Evolutionary conservation across 1,284 basidiomycete genomes (phyloP), one percentile per base, ranked within the genome.

Genomic region (Hymenochaete sp.): DNA sequence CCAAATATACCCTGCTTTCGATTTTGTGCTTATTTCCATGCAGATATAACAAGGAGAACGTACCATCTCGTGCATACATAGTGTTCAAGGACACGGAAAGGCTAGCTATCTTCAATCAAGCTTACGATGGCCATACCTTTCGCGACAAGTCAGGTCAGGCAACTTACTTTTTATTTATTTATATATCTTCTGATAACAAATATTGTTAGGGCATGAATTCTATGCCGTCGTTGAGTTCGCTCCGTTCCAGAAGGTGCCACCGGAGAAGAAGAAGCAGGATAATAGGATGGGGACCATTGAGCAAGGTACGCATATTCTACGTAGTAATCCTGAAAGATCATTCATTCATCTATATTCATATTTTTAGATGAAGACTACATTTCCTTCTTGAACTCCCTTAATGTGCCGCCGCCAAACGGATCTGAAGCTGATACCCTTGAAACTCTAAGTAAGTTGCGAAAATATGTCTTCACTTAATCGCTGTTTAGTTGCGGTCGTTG

Each of bases 181-280:
- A 19, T 24, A 47, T 21, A 19, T 19, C 11, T 29, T 40, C 49
- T 53, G 5, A 42, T 14, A 14, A 31, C 10, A 35, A 35, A 24
- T 14, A 7, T 19, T 1, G 25, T 25, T 55, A 93, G 93, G 93
- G 8, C 84, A 83, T 56, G 89, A 95, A 58, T 88, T 78, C 2
- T 73, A 82, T 45, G 91, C 90, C 1, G 71, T 96, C 1, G 92
- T 98, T 2, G 95, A 98, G 63, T 97, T 88, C 58, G 88, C 95
- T 0, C 92, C 93, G 0, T 89, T 83, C 52, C 93, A 93, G 61
- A 96, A 91, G 62, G 66, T 84, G 2, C 85, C 90, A 0, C 59
- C 72, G 0, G 80, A 82, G 52, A 82, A 82, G 62, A 77, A 74
- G 61, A 93, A 90, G 61, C 58, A 61, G 0, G 87, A 91, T 56